Percentiles rank a stretch among this genome's conserved stretches.
Conservation (phyloP, 2,329 filamentous ascomycete genomes). For the Lachnellula hyalina region DNA sequence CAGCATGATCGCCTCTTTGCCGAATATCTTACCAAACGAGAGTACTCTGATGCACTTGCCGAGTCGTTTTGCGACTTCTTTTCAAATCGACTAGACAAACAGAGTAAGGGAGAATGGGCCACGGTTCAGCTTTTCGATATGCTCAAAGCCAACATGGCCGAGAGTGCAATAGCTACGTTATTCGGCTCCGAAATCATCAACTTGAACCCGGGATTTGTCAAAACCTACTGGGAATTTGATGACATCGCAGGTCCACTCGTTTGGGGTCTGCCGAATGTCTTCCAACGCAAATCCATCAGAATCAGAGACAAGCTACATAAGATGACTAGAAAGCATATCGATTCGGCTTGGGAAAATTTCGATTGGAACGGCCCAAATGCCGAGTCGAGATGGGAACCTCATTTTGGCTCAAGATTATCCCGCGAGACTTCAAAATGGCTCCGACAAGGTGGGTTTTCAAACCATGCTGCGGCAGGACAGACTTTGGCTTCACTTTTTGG, state of each 20-base stretch:
- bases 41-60: background rate
- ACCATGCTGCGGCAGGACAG: constrained; percentile 8
- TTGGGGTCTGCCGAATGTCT: constrained; percentile 11
- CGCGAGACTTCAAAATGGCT: constrained; percentile 3
- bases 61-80: background rate
- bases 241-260: constrained; percentile 6
- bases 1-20: background rate
- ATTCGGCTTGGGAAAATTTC: constrained; percentile 6
- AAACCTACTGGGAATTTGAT: constrained; percentile 15
- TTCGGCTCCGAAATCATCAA: constrained; percentile 9
- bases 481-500: constrained; percentile 6
- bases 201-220: constrained; percentile 10
- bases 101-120: background rate
- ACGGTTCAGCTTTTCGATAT: constrained; percentile 7
- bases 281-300: constrained; percentile 2
- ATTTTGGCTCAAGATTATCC: constrained; percentile 12
- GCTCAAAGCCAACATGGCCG: constrained; percentile 12
- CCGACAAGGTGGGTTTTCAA: constrained; percentile 1
- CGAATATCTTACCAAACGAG: background rate
- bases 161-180: constrained; percentile 8
- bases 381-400: constrained; percentile 11
- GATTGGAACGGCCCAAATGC: constrained; percentile 2
- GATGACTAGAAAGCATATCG: constrained; percentile 6
- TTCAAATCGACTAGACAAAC: background rate
- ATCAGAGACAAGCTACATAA: constrained; percentile 9